A percentile compares a stretch with the other conserved stretches of the same genome.
Evolutionary conservation across 257 asterid species (phyloP).

Genomic region (Craterostigma plantagineum): DNA sequence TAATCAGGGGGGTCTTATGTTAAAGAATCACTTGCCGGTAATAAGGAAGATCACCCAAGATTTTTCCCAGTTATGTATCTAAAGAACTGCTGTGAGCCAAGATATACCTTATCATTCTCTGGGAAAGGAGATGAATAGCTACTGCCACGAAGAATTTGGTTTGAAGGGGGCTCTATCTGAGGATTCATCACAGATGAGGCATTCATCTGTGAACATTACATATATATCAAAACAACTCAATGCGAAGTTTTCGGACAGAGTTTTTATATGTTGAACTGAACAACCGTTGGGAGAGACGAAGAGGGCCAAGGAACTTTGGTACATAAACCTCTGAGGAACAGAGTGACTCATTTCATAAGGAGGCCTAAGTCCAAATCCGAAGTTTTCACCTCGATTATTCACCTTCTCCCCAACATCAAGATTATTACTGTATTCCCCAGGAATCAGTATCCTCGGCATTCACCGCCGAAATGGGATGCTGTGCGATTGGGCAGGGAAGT

Average conservation of each 20-base stretch:
- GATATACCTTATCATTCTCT: conserved; percentile 65
- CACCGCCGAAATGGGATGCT: conserved; percentile 14
- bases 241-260: conserved; percentile 19
- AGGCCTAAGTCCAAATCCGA: conserved; percentile 17
- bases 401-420: conserved; percentile 14
- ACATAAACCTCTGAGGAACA: conserved; percentile 3
- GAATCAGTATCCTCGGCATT: conserved; percentile 25
- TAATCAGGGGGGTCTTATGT: too few species aligned
- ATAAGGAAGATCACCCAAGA: too few species aligned
- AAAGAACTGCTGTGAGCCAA: not conserved
- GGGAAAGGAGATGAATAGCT: conserved; percentile 27
- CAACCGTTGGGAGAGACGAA: conserved; percentile 11
- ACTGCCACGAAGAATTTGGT: conserved; percentile 46
- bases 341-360: conserved; percentile 15
- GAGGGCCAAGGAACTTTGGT: too few species aligned
- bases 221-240: conserved; percentile 13
- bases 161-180: conserved; percentile 98
- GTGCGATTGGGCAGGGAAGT: conserved; percentile 17
- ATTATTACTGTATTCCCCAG: conserved; percentile 21
- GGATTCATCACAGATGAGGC: conserved; percentile 26
- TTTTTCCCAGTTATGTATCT: too few species aligned
- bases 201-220: conserved; percentile 36
- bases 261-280: conserved; percentile 23
- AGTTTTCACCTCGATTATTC: conserved; percentile 19
- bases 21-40: too few species aligned